These are phyloP conservation scores for Perkinsus chesapeaki DNA, from an alignment of 169 alveolate genomes.

Conservation along the genomic window DNA sequence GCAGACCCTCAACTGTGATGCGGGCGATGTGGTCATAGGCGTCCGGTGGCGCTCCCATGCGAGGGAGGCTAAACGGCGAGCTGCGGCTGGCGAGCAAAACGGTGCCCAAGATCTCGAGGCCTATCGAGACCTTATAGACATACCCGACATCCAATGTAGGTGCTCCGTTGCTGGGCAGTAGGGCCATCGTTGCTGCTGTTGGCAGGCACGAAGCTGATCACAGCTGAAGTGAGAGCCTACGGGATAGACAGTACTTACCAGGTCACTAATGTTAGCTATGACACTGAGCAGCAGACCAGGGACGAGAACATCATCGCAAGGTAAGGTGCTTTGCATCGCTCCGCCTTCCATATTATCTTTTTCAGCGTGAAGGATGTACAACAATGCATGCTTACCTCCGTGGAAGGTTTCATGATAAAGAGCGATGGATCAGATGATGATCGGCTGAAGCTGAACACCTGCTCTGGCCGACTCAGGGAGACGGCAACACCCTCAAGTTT, in stretches of 20 bases:
- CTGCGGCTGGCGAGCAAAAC: neutral
- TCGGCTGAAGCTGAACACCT: neutral
- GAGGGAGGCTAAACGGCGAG: neutral
- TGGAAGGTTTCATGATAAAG: neutral
- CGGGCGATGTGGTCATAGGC: neutral
- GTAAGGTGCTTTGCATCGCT: neutral
- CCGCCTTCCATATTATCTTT: neutral
- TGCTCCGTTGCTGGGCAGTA: neutral
- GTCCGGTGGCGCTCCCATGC: neutral
- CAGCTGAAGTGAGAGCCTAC: neutral
- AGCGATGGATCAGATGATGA: neutral
- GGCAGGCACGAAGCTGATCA: neutral
- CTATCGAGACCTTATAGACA: neutral
- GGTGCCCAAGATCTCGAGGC: neutral
- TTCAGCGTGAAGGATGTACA: neutral
- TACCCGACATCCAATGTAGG: neutral
- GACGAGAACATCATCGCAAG: neutral
- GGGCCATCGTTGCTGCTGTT: neutral
- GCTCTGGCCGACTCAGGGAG: neutral
- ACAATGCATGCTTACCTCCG: neutral
- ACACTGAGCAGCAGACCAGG: neutral
- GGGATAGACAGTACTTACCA: neutral
- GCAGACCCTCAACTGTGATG: neutral
- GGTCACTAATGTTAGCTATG: neutral
- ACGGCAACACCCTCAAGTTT: neutral